A percentile compares a stretch with the other conserved stretches of the same genome.
phyloP scores from a whole-genome alignment of 345 rosid genomes.

The Brassica carinata region DNA sequence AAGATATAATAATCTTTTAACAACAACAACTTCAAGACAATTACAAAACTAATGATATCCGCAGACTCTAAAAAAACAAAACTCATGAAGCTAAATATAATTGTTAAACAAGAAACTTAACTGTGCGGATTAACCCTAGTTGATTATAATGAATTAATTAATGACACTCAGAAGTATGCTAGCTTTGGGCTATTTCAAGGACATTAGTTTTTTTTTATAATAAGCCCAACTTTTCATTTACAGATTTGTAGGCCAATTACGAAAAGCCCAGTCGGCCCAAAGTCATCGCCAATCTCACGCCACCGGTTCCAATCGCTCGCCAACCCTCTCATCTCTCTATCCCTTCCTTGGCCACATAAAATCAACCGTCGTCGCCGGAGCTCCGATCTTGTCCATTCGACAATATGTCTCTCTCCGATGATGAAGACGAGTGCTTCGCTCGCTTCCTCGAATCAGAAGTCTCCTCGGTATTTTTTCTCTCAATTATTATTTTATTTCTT shows the following conservation, averaged over 20 bases:
- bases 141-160: no score
- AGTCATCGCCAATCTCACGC: not conserved
- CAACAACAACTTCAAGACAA: no score
- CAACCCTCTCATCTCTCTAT: slow-evolving; percentile 2
- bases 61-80: no score
- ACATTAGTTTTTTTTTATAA: not conserved
- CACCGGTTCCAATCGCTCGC: not conserved
- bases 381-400: slow-evolving; percentile 22
- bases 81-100: no score
- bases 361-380: slow-evolving; percentile 34
- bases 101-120: no score
- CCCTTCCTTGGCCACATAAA: slow-evolving; percentile 31
- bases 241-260: slow-evolving; percentile 5
- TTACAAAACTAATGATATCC: no score
- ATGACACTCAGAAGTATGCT: not conserved
- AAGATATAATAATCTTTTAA: no score
- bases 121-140: no score
- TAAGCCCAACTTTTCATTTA: not conserved
- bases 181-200: not conserved
- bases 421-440: slow-evolving; percentile 72
- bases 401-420: slow-evolving; percentile 59
- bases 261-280: slow-evolving; percentile 6
- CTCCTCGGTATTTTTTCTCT: slow-evolving; percentile 43
- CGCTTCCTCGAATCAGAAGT: slow-evolving; percentile 83
- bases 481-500: not conserved